Conservation (phyloP, 192 early-diverging fungal genomes). For the Coemansia nantahalensis region DNA sequence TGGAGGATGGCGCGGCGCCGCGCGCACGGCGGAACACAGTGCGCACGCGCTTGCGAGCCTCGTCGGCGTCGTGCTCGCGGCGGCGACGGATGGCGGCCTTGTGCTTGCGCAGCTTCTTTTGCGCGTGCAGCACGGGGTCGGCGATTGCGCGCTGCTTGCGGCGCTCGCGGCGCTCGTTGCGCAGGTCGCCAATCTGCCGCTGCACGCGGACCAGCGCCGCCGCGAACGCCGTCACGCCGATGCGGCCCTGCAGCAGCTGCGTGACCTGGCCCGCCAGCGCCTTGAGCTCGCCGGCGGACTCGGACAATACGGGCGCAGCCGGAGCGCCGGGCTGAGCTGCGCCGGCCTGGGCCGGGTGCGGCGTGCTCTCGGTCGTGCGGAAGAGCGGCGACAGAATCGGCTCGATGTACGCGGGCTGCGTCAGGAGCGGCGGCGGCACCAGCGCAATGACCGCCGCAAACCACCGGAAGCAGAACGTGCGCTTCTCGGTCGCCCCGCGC, state of each 20-base stretch:
- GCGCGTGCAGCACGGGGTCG: conserved; percentile 73
- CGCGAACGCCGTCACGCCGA: conserved; percentile 73
- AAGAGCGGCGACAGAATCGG: conserved; percentile 77
- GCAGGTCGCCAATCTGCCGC: conserved; percentile 58
- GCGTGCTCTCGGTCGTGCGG: conserved; percentile 69
- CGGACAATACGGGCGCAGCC: too few species aligned
- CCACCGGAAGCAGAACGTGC: conserved; percentile 83
- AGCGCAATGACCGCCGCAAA: conserved; percentile 81
- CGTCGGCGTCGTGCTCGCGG: conserved; percentile 69
- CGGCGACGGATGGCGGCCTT: conserved; percentile 65
- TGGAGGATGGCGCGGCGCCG: too few species aligned
- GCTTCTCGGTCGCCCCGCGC: conserved; percentile 47
- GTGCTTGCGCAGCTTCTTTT: conserved; percentile 68
- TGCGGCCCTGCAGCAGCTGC: conserved; percentile 66
- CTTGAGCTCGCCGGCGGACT: conserved; percentile 65
- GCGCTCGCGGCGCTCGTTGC: conserved; percentile 62
- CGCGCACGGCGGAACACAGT: conserved; percentile 16
- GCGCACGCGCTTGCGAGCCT: conserved; percentile 56
- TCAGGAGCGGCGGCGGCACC: conserved; percentile 58
- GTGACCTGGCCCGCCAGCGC: conserved; percentile 77
- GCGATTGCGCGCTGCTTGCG: conserved; percentile 57
- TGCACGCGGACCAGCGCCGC: conserved; percentile 65
- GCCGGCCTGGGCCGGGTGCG: conserved; percentile 7
- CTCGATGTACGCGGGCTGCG: conserved; percentile 60
- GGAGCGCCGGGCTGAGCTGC: conserved; percentile 7